phyloP scores from a whole-genome alignment of 176 grass and related monocot genomes.

The Raddia distichophylla region DNA sequence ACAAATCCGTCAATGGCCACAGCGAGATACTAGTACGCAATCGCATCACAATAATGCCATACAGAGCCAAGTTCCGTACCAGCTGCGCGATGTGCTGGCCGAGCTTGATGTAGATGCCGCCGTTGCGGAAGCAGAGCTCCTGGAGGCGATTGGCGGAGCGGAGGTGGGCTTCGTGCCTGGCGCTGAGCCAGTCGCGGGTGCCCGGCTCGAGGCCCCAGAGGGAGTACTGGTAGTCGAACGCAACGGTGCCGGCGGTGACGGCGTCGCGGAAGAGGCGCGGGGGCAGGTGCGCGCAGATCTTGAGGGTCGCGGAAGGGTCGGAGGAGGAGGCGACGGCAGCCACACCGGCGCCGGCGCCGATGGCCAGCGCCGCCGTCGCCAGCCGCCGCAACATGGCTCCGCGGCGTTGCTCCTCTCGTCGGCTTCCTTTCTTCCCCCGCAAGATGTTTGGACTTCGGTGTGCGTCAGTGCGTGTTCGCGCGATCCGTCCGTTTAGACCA shows the following conservation, averaged over 20 bases:
- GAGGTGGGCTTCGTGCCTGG: constrained; percentile 67
- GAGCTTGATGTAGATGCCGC: constrained; percentile 97
- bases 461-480: constrained; percentile 18
- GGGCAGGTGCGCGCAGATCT: constrained; percentile 72
- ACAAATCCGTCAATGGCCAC: neutral
- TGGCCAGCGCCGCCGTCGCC: constrained; percentile 45
- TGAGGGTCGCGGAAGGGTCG: constrained; percentile 61
- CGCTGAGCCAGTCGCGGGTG: constrained; percentile 52
- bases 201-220: constrained; percentile 68
- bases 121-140: constrained; percentile 95
- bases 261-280: constrained; percentile 83
- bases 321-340: constrained; percentile 57
- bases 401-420: neutral
- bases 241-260: constrained; percentile 67
- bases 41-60: neutral
- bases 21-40: constrained; percentile 3
- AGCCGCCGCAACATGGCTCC: constrained; percentile 59
- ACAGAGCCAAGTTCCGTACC: constrained; percentile 37
- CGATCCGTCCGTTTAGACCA: constrained; percentile 41
- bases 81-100: constrained; percentile 92
- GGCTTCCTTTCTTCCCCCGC: constrained; percentile 43
- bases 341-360: constrained; percentile 48
- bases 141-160: constrained; percentile 76
- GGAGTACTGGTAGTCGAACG: constrained; percentile 79
- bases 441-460: constrained; percentile 26